Conservation (phyloP, 805 yeast species). For the Naumovozyma dairenensis region DNA sequence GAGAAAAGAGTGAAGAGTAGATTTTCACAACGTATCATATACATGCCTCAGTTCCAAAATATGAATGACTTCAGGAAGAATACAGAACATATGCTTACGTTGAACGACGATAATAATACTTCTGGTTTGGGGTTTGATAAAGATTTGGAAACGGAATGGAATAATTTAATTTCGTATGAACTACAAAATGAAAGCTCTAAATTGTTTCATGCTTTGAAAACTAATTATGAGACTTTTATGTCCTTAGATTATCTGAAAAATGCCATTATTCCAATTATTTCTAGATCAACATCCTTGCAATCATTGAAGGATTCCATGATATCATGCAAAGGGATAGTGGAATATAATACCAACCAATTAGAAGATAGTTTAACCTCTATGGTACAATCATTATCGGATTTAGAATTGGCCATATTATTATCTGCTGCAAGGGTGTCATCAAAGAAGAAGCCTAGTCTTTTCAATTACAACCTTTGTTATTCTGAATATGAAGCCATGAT, state of each 20-base stretch:
- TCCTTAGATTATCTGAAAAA: constrained; percentile 44
- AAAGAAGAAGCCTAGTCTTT: constrained; percentile 44
- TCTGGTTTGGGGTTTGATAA: background rate
- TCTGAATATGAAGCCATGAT: constrained; percentile 62
- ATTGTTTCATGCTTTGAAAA: constrained; percentile 31
- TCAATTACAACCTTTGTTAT: constrained; percentile 68
- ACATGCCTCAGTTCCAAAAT: constrained; percentile 41
- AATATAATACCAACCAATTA: constrained; percentile 22
- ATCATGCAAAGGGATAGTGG: constrained; percentile 13
- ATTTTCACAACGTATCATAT: constrained; percentile 70
- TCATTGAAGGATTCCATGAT: constrained; percentile 19
- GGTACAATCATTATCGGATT: constrained; percentile 44
- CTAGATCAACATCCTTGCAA: constrained; percentile 21
- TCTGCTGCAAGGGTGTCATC: constrained; percentile 65
- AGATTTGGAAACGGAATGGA: constrained; percentile 32
- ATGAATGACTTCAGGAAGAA: constrained; percentile 43
- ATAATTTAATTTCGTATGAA: constrained; percentile 28
- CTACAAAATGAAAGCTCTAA: constrained; percentile 24
- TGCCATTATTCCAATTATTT: constrained; percentile 35
- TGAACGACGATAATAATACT: background rate
- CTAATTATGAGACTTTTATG: constrained; percentile 49
- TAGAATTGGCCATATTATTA: constrained; percentile 62
- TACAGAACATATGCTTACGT: constrained; percentile 28
- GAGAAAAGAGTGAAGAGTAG: constrained; percentile 89
- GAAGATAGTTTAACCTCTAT: constrained; percentile 18